Evolutionary conservation across 1,139 yeast genomes (phyloP).

Genomic region (Debaryomyces udenii): DNA sequence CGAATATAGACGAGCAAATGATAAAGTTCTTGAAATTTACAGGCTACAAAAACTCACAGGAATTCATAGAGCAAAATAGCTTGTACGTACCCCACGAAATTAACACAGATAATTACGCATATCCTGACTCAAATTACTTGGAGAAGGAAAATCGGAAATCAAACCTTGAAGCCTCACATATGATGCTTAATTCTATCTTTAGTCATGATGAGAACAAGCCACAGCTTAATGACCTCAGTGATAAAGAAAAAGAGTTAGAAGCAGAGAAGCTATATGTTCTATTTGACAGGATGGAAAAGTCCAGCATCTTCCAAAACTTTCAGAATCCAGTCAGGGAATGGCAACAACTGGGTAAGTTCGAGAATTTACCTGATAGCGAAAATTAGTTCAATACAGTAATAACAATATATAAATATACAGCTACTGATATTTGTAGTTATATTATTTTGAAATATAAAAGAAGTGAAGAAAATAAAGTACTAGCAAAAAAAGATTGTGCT

Average conservation of each 20-base stretch:
- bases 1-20: conserved; percentile 14
- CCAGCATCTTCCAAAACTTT: conserved; percentile 46
- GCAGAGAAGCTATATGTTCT: conserved; percentile 54
- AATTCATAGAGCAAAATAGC: conserved; percentile 20
- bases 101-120: conserved; percentile 19
- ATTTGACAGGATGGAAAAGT: conserved; percentile 52
- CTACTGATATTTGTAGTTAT: too few species aligned
- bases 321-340: conserved; percentile 44
- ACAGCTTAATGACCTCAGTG: conserved; percentile 29
- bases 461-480: too few species aligned
- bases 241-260: conserved; percentile 57
- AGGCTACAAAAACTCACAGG: conserved; percentile 26
- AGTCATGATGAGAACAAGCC: conserved; percentile 83
- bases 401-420: not conserved
- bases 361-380: conserved; percentile 18
- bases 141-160: conserved; percentile 25
- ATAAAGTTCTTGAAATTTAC: conserved; percentile 25
- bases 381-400: not conserved
- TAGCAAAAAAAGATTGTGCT: too few species aligned
- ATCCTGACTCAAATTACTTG: conserved; percentile 18
- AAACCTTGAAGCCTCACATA: conserved; percentile 94
- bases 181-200: conserved; percentile 87
- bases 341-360: conserved; percentile 39
- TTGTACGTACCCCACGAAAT: conserved; percentile 20
- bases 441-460: not conserved